Base-by-base conservation (phyloP, 371 early-diverging fungal species). In the Mucor saturninus region DNA sequence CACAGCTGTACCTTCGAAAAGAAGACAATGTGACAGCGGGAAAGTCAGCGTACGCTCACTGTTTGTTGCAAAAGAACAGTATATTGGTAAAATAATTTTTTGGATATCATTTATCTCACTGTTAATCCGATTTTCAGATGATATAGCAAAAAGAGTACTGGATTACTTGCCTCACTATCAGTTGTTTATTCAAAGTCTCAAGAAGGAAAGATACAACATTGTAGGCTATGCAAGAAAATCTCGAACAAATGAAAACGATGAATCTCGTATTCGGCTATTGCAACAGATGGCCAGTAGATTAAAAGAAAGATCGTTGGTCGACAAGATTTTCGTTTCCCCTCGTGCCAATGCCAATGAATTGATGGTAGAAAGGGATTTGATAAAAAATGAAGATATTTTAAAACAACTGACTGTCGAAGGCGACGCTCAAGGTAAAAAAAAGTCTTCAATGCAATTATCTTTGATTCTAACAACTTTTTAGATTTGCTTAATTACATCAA, bases 141-240 rank as follows among this genome's bases (percentile, higher is more conserved):
- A 55, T 59, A 56, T 63, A 59, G 63, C 56, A 63, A 59, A 54
- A 58, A 67, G 53, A 67, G 43, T 61, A 58, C 49, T 57, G 62
- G 40, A 62, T 59, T 67, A 67, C 62, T 61, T 61, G 61, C 66
- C 60, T 51, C 45, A 61, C 38, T 66, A 66, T 61, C 61, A 61
- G 57, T 61, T 53, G 57, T 53, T 53, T 56, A 31, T 66, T 61
- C 52, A 60, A 65, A 46, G 49, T 50, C 60, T 65, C 55, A 55
- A 65, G 39, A 60, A 60, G 39, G 55, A 65, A 65, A 54, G 26
- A 49, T 43, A 65, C 54, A 65, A 56, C 50, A 65, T 65, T 55
- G 56, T 67, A 53, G 59, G 62, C 53, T 67, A 62, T 62, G 62
- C 59, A 60, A 68, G 61, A 68, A 68, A 68, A 64, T 60, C 64